Evolutionary conservation across 169 alveolate species (phyloP), one percentile per base, ranked within the genome.

Genomic region (Plasmodium inui): DNA sequence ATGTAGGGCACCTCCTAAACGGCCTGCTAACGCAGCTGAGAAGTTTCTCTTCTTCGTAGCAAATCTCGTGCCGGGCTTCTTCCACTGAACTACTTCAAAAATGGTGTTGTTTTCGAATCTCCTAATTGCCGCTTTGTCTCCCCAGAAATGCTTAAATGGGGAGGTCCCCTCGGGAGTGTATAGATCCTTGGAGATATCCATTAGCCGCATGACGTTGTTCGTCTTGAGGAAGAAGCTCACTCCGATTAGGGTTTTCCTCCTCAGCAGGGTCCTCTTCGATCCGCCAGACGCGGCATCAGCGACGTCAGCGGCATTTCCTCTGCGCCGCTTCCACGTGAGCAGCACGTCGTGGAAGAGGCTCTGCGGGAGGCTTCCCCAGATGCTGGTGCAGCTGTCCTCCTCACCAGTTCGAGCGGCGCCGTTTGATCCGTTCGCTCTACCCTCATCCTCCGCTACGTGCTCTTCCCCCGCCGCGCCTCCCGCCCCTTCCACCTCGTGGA

Each of bases 61-160:
- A 4, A 84, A 14, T 32, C 7, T 46, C 57, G 14, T 53, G 22
- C 46, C 93, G 6, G 93, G 93, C 37, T 3, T 72, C 39, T 85
- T 72, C 93, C 93, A 85, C 50, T 46, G 8, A 6, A 85, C 28
- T 22, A 85, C 84, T 26, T 85, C 93, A 85, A 73, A 85, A 32
- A 85, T 85, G 0, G 93, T 85, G 46, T 85, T 85, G 22, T 85
- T 85, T 74, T 85, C 93, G 74, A 85, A 85, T 28, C 93, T 28
- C 67, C 76, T 85, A 5, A 85, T 74, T 14, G 50, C 50, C 46
- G 32, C 93, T 6, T 72, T 85, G 39, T 85, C 76, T 17, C 10
- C 22, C 93, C 93, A 85, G 22, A 85, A 85, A 9, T 28, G 22
- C 22, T 85, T 85, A 76, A 85, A 85, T 14, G 1, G 3, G 9